These are phyloP conservation scores for Malassezia japonica DNA, from an alignment of 1,284 basidiomycete genomes.

Conservation along the genomic window DNA sequence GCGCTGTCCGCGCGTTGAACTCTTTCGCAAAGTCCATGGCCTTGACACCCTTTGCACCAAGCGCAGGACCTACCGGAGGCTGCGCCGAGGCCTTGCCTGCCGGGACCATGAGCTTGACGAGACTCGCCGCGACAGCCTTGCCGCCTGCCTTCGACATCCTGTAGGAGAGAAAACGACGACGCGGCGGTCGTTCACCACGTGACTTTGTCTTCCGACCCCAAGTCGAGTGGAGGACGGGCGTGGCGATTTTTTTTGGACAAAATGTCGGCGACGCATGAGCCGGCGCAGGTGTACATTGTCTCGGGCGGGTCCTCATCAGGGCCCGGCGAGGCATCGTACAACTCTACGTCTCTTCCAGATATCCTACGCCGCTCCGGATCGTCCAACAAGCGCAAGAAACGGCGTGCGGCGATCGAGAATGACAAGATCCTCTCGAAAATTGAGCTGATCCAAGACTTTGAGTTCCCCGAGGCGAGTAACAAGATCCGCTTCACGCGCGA, in stretches of 20 bases:
- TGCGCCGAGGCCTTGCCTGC: slow-evolving; percentile 93
- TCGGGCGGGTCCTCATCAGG: slow-evolving; percentile 30
- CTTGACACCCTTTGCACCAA: slow-evolving; percentile 95
- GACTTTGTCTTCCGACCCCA: neutral
- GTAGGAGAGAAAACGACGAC: neutral
- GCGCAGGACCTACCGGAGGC: slow-evolving; percentile 89
- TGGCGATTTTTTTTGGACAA: neutral
- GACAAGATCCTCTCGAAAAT: slow-evolving; percentile 37
- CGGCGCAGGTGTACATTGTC: slow-evolving; percentile 42
- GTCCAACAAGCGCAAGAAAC: slow-evolving; percentile 44
- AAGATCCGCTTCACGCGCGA: slow-evolving; percentile 81
- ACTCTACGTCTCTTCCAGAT: slow-evolving; percentile 46
- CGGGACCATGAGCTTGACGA: slow-evolving; percentile 64
- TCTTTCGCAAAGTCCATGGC: slow-evolving; percentile 97
- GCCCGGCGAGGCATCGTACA: slow-evolving; percentile 34
- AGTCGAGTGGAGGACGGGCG: neutral
- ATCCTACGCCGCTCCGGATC: slow-evolving; percentile 38
- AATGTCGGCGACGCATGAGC: slow-evolving; percentile 36
- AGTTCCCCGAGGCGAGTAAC: slow-evolving; percentile 92
- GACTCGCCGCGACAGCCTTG: slow-evolving; percentile 25
- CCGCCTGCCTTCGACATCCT: slow-evolving; percentile 44
- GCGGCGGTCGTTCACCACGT: slow-evolving; percentile 10
- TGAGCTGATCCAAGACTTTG: slow-evolving; percentile 65
- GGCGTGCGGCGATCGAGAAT: slow-evolving; percentile 28
- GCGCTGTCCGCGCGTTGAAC: slow-evolving; percentile 62